These are phyloP conservation scores for Venturia nashicola DNA, from an alignment of 2,329 filamentous ascomycete genomes.

Conservation along the genomic window DNA sequence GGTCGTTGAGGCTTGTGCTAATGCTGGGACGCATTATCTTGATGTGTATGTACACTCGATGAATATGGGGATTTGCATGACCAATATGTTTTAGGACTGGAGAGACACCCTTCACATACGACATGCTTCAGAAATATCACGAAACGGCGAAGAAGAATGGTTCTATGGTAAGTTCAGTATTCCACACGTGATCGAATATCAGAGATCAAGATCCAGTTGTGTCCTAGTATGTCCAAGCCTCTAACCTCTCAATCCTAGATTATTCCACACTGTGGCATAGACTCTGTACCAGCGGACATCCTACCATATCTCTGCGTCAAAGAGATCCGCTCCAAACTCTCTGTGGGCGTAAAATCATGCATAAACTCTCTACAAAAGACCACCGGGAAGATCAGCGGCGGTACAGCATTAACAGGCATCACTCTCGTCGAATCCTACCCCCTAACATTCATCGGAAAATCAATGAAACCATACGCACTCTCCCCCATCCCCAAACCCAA, in stretches of 20 bases:
- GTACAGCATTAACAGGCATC: constrained; percentile 54
- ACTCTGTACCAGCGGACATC: constrained; percentile 49
- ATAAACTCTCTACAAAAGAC: constrained; percentile 41
- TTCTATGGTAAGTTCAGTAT: constrained; percentile 38
- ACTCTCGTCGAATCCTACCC: constrained; percentile 37
- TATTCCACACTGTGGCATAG: constrained; percentile 48
- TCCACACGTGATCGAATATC: not conserved
- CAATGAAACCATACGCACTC: constrained; percentile 39
- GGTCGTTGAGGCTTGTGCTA: constrained; percentile 51
- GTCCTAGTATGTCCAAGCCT: not conserved
- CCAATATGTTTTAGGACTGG: constrained; percentile 34
- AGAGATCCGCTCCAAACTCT: constrained; percentile 39
- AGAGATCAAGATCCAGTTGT: not conserved
- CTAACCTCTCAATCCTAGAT: constrained; percentile 25
- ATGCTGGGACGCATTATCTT: constrained; percentile 54
- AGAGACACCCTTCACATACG: constrained; percentile 50
- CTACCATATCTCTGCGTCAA: constrained; percentile 39
- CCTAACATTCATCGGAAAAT: constrained; percentile 33
- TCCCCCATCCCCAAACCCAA: constrained; percentile 21
- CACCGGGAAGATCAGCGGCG: constrained; percentile 38
- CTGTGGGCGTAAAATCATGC: constrained; percentile 37
- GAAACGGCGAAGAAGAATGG: constrained; percentile 45
- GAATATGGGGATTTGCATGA: not conserved
- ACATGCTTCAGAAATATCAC: constrained; percentile 51
- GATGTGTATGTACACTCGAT: constrained; percentile 35